A percentile compares a stretch with the other conserved stretches of the same genome.
These are phyloP conservation scores for Cercospora sp. DNA, from an alignment of 2,329 filamentous ascomycete species.

Conservation along the genomic window DNA sequence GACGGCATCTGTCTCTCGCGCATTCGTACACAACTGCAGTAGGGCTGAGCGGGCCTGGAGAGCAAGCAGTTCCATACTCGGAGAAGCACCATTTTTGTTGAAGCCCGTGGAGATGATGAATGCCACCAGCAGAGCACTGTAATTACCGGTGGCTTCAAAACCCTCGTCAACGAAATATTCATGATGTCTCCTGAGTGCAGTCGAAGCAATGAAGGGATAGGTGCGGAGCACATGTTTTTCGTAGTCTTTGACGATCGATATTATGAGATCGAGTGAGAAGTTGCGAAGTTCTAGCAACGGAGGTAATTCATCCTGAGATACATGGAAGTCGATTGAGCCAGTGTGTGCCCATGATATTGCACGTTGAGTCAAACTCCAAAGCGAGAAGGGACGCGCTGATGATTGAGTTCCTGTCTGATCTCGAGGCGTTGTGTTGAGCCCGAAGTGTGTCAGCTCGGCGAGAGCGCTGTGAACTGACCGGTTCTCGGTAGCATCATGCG, in stretches of 20 bases:
- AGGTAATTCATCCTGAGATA: not conserved
- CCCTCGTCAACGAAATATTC: not conserved
- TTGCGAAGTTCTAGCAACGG: not conserved
- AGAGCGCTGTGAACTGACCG: constrained; percentile 2
- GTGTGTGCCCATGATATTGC: not conserved
- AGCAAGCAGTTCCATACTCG: not conserved
- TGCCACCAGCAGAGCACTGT: not conserved
- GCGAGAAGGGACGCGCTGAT: not conserved
- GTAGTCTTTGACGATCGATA: not conserved
- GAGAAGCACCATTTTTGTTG: too few relatives aligned
- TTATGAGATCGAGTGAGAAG: not conserved
- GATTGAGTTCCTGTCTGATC: not conserved
- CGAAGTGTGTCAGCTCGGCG: constrained; percentile 10
- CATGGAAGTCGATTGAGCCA: not conserved
- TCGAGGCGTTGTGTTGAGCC: constrained; percentile 6
- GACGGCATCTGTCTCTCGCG: not conserved
- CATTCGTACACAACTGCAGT: not conserved
- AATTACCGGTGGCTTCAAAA: not conserved
- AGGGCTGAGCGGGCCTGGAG: not conserved
- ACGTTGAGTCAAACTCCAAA: not conserved
- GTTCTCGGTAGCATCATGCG: not conserved
- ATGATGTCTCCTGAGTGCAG: not conserved
- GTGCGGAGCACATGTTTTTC: not conserved
- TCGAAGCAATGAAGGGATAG: constrained; percentile 10
- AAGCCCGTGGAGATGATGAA: not conserved